A percentile compares a stretch with the other conserved stretches of the same genome.
These are phyloP conservation scores for Epichloe sibirici DNA, from an alignment of 2,329 filamentous ascomycete species.

Conservation along the genomic window DNA sequence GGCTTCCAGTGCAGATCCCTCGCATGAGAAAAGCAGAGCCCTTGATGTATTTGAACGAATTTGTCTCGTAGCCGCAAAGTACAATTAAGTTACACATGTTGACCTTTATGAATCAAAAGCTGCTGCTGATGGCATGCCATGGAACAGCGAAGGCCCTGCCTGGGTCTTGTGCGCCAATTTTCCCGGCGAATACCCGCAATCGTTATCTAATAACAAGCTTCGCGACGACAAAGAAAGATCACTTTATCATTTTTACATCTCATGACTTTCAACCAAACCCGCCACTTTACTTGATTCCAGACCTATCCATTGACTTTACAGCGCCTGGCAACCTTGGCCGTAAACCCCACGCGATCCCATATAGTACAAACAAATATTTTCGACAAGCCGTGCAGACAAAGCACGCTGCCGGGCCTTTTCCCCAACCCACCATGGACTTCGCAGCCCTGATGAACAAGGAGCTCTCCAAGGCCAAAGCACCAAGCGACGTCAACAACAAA, in stretches of 20 bases:
- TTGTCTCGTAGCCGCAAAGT: background rate
- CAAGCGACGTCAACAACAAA: constrained; percentile 33
- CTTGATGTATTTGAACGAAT: background rate
- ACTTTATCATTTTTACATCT: too few species aligned
- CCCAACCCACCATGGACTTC: constrained; percentile 66
- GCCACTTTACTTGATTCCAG: too few species aligned
- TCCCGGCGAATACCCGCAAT: constrained; percentile 18
- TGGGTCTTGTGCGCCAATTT: constrained; percentile 5
- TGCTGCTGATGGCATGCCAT: background rate
- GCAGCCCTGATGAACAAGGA: constrained; percentile 86
- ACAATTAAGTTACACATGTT: background rate
- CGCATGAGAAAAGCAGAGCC: background rate
- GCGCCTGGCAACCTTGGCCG: too few species aligned
- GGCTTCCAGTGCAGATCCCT: background rate
- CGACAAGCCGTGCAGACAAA: background rate
- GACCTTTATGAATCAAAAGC: background rate
- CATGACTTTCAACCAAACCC: too few species aligned
- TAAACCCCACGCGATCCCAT: background rate
- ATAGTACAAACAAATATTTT: too few species aligned
- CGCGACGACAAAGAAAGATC: background rate
- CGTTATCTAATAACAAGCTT: constrained; percentile 9
- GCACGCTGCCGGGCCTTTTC: background rate
- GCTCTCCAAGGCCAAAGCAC: constrained; percentile 66
- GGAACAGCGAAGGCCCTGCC: background rate
- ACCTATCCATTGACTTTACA: too few species aligned